Evolutionary conservation across 768 basidiomycete genomes (phyloP).

Genomic region (Amanita pseudoporphyria): DNA sequence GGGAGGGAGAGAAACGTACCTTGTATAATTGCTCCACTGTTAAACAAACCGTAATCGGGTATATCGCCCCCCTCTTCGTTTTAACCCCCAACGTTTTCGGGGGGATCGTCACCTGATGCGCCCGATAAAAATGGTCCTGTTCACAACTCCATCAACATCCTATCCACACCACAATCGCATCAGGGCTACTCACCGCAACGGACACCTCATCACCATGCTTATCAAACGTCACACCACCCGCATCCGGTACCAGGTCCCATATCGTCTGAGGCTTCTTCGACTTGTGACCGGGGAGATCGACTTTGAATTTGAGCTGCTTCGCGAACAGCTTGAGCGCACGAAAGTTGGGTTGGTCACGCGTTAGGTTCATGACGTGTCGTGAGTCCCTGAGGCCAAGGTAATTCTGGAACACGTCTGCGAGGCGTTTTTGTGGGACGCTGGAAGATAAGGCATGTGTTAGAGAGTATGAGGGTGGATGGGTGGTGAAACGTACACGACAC

Average conservation of each 20-base stretch:
- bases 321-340: not conserved
- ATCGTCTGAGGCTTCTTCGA: not conserved
- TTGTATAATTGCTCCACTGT: not conserved
- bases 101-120: not conserved
- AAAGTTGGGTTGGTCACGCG: not conserved
- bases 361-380: not conserved
- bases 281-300: not conserved
- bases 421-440: not conserved
- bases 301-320: conserved; percentile 1
- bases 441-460: not conserved
- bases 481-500: not conserved
- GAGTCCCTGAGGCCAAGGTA: not conserved
- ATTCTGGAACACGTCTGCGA: not conserved
- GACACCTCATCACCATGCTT: conserved; percentile 3
- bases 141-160: not conserved
- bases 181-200: not conserved
- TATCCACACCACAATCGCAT: not conserved
- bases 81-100: conserved; percentile 3
- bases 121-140: conserved; percentile 1
- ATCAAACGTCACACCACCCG: not conserved
- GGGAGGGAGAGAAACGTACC: not conserved
- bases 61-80: not conserved
- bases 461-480: not conserved
- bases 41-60: conserved; percentile 1
- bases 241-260: not conserved